These are phyloP conservation scores for Pleurotus sapidus DNA, from an alignment of 768 basidiomycete genomes.

Conservation along the genomic window DNA sequence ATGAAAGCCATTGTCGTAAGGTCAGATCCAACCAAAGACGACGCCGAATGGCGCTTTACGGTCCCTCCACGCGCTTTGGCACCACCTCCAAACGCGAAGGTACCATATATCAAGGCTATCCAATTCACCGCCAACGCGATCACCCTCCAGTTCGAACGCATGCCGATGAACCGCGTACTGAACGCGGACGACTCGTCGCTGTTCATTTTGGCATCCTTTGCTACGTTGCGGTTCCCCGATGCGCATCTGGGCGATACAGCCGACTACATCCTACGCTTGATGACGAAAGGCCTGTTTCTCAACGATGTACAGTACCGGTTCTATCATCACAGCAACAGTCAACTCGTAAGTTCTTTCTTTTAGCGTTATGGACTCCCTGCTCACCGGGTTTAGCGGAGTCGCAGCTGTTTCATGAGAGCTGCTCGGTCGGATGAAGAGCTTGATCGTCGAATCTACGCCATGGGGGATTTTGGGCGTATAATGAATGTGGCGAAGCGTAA, in stretches of 20 bases:
- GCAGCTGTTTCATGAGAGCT: slow-evolving; percentile 61
- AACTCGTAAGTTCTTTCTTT: slow-evolving; percentile 41
- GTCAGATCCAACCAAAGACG: slow-evolving; percentile 41
- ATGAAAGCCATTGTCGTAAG: slow-evolving; percentile 37
- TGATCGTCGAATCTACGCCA: slow-evolving; percentile 50
- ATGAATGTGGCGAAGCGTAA: slow-evolving; percentile 65
- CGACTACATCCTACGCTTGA: slow-evolving; percentile 55
- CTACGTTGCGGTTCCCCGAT: slow-evolving; percentile 52
- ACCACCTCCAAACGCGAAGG: slow-evolving; percentile 22
- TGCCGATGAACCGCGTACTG: slow-evolving; percentile 59
- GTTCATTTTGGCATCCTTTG: slow-evolving; percentile 56
- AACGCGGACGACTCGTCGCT: slow-evolving; percentile 53
- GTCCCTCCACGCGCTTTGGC: slow-evolving; percentile 27
- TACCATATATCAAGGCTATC: slow-evolving; percentile 36
- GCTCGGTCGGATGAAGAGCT: slow-evolving; percentile 54
- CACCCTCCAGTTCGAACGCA: slow-evolving; percentile 43
- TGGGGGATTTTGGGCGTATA: slow-evolving; percentile 59
- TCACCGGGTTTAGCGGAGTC: slow-evolving; percentile 39
- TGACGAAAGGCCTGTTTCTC: slow-evolving; percentile 53
- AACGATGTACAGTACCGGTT: slow-evolving; percentile 64
- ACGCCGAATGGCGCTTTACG: slow-evolving; percentile 50
- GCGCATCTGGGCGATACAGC: slow-evolving; percentile 41
- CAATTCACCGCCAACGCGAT: slow-evolving; percentile 49
- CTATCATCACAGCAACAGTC: slow-evolving; percentile 71
- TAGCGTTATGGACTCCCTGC: not conserved